phyloP scores from a whole-genome alignment of 768 basidiomycete species.

The Russula sp. region DNA sequence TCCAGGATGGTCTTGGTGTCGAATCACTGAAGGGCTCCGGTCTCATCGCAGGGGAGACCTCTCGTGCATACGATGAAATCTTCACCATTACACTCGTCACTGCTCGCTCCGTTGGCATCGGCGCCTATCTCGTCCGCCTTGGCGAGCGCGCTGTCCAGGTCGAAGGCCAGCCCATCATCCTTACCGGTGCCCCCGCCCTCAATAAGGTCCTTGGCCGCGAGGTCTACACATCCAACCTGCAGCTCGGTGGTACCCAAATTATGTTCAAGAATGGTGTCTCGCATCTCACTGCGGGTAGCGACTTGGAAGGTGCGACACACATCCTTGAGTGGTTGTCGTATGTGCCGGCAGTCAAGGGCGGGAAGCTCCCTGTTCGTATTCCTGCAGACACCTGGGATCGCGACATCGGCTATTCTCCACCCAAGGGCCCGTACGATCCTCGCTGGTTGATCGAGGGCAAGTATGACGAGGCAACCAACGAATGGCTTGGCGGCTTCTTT shows the following conservation, averaged over 20 bases:
- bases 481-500: conserved; percentile 90
- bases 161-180: conserved; percentile 98
- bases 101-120: conserved; percentile 97
- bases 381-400: conserved; percentile 85
- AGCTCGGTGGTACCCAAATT: conserved; percentile 99
- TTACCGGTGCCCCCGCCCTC: conserved; percentile 92
- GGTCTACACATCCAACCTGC: conserved; percentile 97
- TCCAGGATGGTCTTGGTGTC: conserved; percentile 96
- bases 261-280: conserved; percentile 99
- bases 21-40: conserved; percentile 95
- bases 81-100: conserved; percentile 99
- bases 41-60: conserved; percentile 97
- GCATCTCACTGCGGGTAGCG: conserved; percentile 90
- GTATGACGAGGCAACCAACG: conserved; percentile 67
- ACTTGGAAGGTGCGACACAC: conserved; percentile 90
- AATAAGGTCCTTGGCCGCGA: conserved; percentile 99
- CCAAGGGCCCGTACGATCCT: conserved; percentile 94
- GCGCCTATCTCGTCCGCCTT: conserved; percentile 96
- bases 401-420: conserved; percentile 80
- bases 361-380: conserved; percentile 71
- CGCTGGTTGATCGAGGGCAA: conserved; percentile 98
- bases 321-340: conserved; percentile 95
- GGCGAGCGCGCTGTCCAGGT: conserved; percentile 98
- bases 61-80: conserved; percentile 97
- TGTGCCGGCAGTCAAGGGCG: conserved; percentile 78